Conservation (phyloP, 352 stramenopile genomes). For the Phytophthora pseudosyringae region DNA sequence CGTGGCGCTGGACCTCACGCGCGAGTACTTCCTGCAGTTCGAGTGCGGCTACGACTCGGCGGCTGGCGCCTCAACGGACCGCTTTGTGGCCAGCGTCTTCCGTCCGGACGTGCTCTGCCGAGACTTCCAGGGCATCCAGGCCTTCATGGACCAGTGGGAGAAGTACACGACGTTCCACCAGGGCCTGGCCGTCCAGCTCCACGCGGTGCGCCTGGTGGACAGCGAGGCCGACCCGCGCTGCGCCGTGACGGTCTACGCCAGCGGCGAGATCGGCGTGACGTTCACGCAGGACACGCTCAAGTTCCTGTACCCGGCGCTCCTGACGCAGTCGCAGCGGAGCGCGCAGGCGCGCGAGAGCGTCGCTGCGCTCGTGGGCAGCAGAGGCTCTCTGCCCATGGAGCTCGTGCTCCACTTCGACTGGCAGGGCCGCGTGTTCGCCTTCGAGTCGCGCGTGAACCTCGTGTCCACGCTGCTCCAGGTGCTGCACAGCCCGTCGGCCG, state of each 20-base stretch:
- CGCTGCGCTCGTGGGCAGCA: conserved; percentile 36
- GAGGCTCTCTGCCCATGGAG: conserved; percentile 38
- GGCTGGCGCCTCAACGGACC: conserved; percentile 1
- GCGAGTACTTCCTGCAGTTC: conserved; percentile 59
- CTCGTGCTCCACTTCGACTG: conserved; percentile 80
- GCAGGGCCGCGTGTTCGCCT: conserved; percentile 75
- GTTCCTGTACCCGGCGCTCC: conserved; percentile 56
- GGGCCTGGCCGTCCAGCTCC: conserved; percentile 36
- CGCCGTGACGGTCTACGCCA: conserved; percentile 46
- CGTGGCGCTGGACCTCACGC: conserved; percentile 46
- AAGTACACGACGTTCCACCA: conserved; percentile 65
- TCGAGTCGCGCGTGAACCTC: conserved; percentile 69
- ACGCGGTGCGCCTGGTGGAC: conserved; percentile 38
- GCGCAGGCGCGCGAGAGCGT: conserved; percentile 25
- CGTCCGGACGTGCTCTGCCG: conserved; percentile 48
- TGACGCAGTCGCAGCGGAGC: conserved; percentile 33
- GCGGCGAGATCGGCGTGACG: conserved; percentile 39
- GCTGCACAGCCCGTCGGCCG: conserved; percentile 41
- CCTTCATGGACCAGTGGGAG: conserved; percentile 61
- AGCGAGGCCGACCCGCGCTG: conserved; percentile 32
- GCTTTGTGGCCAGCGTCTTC: conserved; percentile 47
- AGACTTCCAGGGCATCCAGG: conserved; percentile 52
- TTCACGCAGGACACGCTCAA: conserved; percentile 55
- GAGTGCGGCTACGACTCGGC: conserved; percentile 45
- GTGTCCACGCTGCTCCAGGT: conserved; percentile 47